phyloP scores from a whole-genome alignment of 1,284 basidiomycete genomes.

The Puccinia brachypodii region DNA sequence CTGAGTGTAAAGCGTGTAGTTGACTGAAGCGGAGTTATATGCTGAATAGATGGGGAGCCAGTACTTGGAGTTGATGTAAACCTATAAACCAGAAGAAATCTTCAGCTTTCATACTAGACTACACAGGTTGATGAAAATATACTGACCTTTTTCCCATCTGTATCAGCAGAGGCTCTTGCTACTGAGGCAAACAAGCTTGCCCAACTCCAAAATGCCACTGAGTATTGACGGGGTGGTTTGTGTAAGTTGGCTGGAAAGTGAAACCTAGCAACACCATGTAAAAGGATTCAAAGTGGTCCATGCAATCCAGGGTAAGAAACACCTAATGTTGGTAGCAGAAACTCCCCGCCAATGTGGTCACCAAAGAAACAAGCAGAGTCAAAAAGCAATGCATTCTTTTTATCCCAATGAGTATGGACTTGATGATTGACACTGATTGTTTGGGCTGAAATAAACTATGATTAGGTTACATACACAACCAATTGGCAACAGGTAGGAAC shows the following conservation, averaged over 20 bases:
- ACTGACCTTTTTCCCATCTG: neutral
- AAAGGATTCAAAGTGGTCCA: neutral
- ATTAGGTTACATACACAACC: neutral
- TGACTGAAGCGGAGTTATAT: neutral
- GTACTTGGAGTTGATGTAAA: neutral
- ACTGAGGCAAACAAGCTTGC: neutral
- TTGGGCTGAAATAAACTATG: neutral
- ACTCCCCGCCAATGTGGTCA: neutral
- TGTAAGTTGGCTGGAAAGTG: neutral
- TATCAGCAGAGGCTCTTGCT: neutral
- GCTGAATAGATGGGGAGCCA: conserved; percentile 1
- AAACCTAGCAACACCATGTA: neutral
- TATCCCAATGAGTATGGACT: neutral
- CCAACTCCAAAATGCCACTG: neutral
- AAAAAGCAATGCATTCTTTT: neutral
- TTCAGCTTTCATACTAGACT: no score
- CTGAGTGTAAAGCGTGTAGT: neutral
- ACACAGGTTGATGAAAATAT: no score
- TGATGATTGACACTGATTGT: neutral
- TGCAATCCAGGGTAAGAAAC: neutral
- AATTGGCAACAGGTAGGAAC: neutral
- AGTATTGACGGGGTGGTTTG: neutral
- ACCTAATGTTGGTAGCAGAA: neutral
- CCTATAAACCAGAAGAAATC: neutral
- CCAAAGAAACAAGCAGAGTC: neutral